phyloP scores from a whole-genome alignment of 1,284 basidiomycete species.

The Inonotus hispidus region DNA sequence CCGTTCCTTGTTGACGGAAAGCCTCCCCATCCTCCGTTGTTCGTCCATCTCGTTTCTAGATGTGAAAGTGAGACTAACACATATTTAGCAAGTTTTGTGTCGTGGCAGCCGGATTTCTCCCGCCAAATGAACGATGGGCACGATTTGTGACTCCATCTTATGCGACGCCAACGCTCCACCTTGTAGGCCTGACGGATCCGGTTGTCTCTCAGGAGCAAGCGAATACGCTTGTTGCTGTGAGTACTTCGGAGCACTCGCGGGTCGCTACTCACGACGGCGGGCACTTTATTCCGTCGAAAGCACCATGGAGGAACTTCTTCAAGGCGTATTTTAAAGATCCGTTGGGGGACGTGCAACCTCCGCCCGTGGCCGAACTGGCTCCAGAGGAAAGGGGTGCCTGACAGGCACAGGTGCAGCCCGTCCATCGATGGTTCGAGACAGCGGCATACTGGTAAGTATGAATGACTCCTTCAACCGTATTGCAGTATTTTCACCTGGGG shows the following conservation, averaged over 20 bases:
- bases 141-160: conserved; percentile 53
- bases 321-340: conserved; percentile 43
- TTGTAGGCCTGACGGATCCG: conserved; percentile 77
- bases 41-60: conserved; percentile 28
- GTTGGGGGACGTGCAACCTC: conserved; percentile 16
- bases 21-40: conserved; percentile 67
- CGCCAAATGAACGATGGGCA: conserved; percentile 43
- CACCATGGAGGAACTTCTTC: conserved; percentile 69
- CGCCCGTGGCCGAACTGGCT: not conserved
- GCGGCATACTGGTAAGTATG: not conserved
- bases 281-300: conserved; percentile 79
- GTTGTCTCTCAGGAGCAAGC: conserved; percentile 74
- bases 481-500: too few relatives aligned
- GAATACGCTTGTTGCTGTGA: conserved; percentile 48
- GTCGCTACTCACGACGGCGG: conserved; percentile 75
- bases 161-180: conserved; percentile 72
- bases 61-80: conserved; percentile 10
- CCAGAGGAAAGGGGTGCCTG: not conserved
- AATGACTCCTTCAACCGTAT: too few relatives aligned
- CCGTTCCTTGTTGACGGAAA: conserved; percentile 62
- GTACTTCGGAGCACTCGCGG: conserved; percentile 42
- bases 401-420: not conserved
- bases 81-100: conserved; percentile 59
- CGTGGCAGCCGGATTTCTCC: conserved; percentile 61
- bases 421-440: too few relatives aligned